Conservation (phyloP, 495 filamentous ascomycete genomes). For the Talaromyces stipitatus region DNA sequence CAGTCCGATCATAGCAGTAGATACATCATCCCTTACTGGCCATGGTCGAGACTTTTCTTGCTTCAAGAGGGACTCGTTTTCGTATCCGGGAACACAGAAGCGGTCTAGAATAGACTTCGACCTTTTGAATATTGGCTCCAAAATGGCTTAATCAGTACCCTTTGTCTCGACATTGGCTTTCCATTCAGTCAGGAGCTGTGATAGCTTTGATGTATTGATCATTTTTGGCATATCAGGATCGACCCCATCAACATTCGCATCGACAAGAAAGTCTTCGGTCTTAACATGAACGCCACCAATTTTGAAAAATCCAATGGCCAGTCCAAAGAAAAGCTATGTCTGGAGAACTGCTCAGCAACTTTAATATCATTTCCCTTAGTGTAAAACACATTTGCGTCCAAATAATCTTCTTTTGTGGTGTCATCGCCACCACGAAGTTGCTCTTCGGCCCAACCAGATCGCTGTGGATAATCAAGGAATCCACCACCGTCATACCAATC, state of each 20-base stretch:
- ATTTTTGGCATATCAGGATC: background rate
- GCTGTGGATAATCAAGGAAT: background rate
- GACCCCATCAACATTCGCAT: background rate
- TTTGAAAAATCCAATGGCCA: background rate
- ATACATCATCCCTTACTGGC: background rate
- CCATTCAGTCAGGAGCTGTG: background rate
- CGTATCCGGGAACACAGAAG: background rate
- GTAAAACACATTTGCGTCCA: background rate
- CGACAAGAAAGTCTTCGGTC: constrained; percentile 4
- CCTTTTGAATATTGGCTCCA: background rate
- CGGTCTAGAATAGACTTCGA: background rate
- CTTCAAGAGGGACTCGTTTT: background rate
- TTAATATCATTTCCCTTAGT: background rate
- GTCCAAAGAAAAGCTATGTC: constrained; percentile 4
- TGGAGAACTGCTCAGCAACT: constrained; percentile 3
- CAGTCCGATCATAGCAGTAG: background rate
- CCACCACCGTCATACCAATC: background rate
- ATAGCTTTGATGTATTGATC: background rate
- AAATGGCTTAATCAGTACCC: background rate
- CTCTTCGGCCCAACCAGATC: constrained; percentile 1
- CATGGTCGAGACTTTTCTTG: background rate
- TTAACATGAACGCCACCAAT: background rate
- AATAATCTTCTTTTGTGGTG: background rate
- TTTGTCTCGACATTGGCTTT: background rate
- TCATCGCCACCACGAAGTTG: background rate